These are phyloP conservation scores for Flueggea neowawraea DNA, from an alignment of 441 rosid genomes.

Conservation along the genomic window DNA sequence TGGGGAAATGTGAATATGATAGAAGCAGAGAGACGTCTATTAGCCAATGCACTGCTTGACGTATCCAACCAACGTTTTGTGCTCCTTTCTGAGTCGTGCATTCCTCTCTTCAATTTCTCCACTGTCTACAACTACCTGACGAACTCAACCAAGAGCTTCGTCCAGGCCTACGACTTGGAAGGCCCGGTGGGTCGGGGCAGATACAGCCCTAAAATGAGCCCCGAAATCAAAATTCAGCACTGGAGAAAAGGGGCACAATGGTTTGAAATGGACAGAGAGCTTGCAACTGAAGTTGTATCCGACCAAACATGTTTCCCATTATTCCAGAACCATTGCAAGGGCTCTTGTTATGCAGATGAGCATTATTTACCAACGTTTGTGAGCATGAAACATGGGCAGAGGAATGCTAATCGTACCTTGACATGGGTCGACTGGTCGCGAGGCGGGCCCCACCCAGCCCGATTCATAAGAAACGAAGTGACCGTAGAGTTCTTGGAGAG, in stretches of 20 bases:
- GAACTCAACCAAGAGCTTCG: constrained; percentile 43
- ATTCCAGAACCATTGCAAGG: constrained; percentile 48
- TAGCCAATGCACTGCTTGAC: constrained; percentile 86
- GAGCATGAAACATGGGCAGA: constrained; percentile 26
- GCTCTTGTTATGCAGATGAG: constrained; percentile 68
- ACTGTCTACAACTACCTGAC: constrained; percentile 66
- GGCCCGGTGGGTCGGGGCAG: constrained; percentile 71
- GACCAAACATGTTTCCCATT: constrained; percentile 50
- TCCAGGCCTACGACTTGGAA: constrained; percentile 51
- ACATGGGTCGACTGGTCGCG: constrained; percentile 91
- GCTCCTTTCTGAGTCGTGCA: constrained; percentile 85
- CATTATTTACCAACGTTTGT: constrained; percentile 83
- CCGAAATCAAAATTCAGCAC: constrained; percentile 36
- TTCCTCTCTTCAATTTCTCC: constrained; percentile 85
- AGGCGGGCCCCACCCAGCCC: constrained; percentile 76
- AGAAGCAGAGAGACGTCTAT: constrained; percentile 85
- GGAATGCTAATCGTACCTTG: constrained; percentile 66
- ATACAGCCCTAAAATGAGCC: constrained; percentile 48
- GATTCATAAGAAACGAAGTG: constrained; percentile 48
- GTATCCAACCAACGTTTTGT: constrained; percentile 73
- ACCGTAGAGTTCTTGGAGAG: constrained; percentile 53
- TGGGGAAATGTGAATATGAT: constrained; percentile 90
- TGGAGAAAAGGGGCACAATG: constrained; percentile 97
- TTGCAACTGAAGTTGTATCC: constrained; percentile 59
- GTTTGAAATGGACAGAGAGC: constrained; percentile 69